phyloP scores from a whole-genome alignment of 805 yeast genomes.

The Lachancea sp. region DNA sequence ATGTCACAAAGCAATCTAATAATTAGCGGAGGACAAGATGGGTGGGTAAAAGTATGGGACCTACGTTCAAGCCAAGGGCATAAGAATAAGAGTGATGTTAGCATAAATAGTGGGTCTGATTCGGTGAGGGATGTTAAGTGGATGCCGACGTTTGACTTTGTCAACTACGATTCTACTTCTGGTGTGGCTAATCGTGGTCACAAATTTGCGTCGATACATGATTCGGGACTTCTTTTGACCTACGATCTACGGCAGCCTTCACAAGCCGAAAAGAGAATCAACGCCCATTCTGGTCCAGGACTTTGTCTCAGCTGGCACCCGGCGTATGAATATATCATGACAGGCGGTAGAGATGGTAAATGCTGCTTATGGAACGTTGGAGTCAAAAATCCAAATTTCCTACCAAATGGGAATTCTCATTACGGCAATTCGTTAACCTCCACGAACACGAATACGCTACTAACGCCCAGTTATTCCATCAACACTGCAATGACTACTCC shows the following conservation, averaged over 20 bases:
- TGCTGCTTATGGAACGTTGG: constrained; percentile 33
- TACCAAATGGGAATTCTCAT: constrained; percentile 6
- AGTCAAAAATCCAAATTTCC: constrained; percentile 14
- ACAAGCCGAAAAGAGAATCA: constrained; percentile 61
- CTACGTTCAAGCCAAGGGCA: constrained; percentile 41
- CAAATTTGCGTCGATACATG: constrained; percentile 73
- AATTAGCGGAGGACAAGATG: constrained; percentile 73
- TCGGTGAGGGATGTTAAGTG: constrained; percentile 55
- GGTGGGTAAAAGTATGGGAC: constrained; percentile 73
- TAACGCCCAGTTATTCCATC: constrained; percentile 6
- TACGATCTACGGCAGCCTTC: constrained; percentile 76
- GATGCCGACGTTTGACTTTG: constrained; percentile 37
- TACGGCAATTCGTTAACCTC: constrained; percentile 1
- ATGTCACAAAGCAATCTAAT: constrained; percentile 35
- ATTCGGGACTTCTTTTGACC: constrained; percentile 78
- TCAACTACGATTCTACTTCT: constrained; percentile 27
- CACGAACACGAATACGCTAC: neutral
- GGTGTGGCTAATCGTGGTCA: constrained; percentile 30
- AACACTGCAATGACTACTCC: constrained; percentile 38
- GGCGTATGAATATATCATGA: constrained; percentile 66
- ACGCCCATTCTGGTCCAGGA: constrained; percentile 91
- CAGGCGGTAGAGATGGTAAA: constrained; percentile 86
- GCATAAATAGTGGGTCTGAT: constrained; percentile 54
- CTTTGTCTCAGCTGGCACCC: constrained; percentile 86
- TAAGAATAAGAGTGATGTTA: constrained; percentile 25